These are phyloP conservation scores for Solanum gandarillasii DNA, from an alignment of 257 asterid species.

Conservation along the genomic window DNA sequence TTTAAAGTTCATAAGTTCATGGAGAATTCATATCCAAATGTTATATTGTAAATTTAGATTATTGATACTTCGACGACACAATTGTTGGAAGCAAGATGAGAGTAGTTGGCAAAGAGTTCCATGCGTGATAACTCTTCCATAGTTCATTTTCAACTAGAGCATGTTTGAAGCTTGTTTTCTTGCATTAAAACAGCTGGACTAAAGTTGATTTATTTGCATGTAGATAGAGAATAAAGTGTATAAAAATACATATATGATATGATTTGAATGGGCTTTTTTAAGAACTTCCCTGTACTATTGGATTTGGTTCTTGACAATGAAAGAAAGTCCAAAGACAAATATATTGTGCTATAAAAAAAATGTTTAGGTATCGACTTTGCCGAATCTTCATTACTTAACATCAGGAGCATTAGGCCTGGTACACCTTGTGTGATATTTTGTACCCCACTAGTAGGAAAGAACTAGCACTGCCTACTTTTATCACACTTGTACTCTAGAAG, in stretches of 20 bases:
- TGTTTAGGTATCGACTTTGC: neutral
- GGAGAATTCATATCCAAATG: neutral
- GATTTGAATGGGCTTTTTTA: neutral
- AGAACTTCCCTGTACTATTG: neutral
- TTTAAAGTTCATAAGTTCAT: neutral
- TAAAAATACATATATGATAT: neutral
- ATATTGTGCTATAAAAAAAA: neutral
- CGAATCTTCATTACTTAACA: neutral
- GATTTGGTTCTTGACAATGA: neutral
- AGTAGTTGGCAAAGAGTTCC: neutral
- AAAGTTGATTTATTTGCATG: neutral
- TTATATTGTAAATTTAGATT: neutral
- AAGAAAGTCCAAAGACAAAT: neutral
- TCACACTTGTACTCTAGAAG: neutral
- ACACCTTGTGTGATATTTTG: neutral
- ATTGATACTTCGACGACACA: neutral
- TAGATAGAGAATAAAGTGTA: neutral
- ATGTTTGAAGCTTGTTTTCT: neutral
- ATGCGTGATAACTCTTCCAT: neutral
- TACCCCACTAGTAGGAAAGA: neutral
- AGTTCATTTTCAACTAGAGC: neutral
- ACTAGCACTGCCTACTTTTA: neutral
- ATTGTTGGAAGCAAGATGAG: neutral
- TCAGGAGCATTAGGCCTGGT: neutral
- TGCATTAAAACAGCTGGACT: neutral